These are phyloP conservation scores for Coriaria nepalensis DNA, from an alignment of 306 rosid species.

Conservation along the genomic window DNA sequence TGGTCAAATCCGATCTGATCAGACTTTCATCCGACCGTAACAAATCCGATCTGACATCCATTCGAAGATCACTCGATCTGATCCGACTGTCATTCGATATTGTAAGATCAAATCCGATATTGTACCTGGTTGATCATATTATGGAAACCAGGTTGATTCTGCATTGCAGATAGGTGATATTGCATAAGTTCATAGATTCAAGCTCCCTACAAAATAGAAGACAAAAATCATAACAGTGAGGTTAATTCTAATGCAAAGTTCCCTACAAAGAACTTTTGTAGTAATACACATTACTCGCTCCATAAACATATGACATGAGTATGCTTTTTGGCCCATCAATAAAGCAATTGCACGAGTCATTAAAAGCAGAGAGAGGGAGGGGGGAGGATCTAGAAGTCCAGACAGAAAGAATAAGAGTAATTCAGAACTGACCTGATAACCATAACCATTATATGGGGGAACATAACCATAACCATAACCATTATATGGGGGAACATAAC, in stretches of 20 bases:
- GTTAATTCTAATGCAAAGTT: not conserved
- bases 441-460: conserved; percentile 85
- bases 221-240: conserved; percentile 8
- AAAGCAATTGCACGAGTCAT: too few species aligned
- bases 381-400: not conserved
- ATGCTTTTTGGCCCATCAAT: too few species aligned
- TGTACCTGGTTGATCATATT: conserved; percentile 66
- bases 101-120: too few species aligned
- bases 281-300: too few species aligned
- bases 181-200: conserved; percentile 80
- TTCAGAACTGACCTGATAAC: conserved; percentile 64
- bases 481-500: conserved; percentile 82
- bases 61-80: too few species aligned
- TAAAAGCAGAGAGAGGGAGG: too few species aligned
- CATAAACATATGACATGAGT: too few species aligned
- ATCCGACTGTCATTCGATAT: too few species aligned
- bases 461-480: conserved; percentile 81
- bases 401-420: not conserved
- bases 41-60: too few species aligned
- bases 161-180: conserved; percentile 81
- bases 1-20: too few species aligned
- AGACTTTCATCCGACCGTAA: too few species aligned
- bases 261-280: too few species aligned
- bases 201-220: conserved; percentile 48
- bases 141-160: conserved; percentile 83